Percentiles rank a stretch among this genome's conserved stretches.
phyloP scores from a whole-genome alignment of 2,329 filamentous ascomycete genomes.

The Paecilomyces sp. region DNA sequence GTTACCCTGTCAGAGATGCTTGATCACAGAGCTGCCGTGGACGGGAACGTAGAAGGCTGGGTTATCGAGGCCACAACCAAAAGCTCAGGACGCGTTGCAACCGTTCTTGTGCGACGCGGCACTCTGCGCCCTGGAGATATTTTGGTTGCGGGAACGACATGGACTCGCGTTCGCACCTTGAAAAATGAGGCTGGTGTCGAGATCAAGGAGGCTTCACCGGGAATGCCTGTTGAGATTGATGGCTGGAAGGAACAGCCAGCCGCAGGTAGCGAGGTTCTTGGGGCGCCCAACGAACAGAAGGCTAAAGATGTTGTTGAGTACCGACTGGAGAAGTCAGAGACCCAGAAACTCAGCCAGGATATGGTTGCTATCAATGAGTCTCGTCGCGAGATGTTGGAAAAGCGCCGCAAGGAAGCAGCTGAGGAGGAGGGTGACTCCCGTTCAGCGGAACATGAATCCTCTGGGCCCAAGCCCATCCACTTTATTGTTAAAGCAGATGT shows the following conservation, averaged over 20 bases:
- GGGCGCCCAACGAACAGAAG: conserved; percentile 69
- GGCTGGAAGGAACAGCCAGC: conserved; percentile 87
- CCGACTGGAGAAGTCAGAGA: conserved; percentile 63
- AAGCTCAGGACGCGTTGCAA: conserved; percentile 74
- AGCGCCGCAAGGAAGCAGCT: conserved; percentile 26
- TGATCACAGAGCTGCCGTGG: conserved; percentile 73
- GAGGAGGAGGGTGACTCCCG: conserved; percentile 27
- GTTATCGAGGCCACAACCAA: conserved; percentile 88
- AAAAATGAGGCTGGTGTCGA: conserved; percentile 75
- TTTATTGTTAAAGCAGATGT: conserved; percentile 93
- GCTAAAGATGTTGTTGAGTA: conserved; percentile 74
- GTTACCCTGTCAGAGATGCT: conserved; percentile 80
- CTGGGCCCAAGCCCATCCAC: conserved; percentile 55
- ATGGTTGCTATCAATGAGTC: conserved; percentile 71
- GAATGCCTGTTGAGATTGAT: conserved; percentile 83
- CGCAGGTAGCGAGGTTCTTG: conserved; percentile 80
- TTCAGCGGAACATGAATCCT: conserved; percentile 32
- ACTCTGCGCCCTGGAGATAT: conserved; percentile 74
- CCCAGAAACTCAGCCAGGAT: conserved; percentile 57
- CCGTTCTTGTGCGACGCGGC: conserved; percentile 79
- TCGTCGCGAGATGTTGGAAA: conserved; percentile 54
- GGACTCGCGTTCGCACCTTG: conserved; percentile 76
- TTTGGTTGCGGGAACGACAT: conserved; percentile 81
- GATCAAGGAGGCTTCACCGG: conserved; percentile 69
- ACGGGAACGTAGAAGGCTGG: conserved; percentile 83